Percentiles rank a stretch among this genome's conserved stretches.
phyloP scores from a whole-genome alignment of 768 basidiomycete genomes.

The Daedaleopsis nitida region DNA sequence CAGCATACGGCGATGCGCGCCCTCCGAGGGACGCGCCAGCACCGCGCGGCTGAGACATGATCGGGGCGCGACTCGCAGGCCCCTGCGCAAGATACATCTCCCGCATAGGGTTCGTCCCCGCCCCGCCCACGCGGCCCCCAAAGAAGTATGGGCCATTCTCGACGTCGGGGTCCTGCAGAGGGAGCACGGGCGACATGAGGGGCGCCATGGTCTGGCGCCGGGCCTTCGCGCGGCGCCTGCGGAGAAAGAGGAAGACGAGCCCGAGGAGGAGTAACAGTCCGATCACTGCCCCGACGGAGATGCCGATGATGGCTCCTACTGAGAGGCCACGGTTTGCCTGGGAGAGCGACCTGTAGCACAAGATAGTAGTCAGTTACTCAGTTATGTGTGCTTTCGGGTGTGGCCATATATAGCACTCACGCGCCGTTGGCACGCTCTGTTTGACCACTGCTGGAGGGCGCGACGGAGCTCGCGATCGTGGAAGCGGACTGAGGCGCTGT shows the following conservation, averaged over 20 bases:
- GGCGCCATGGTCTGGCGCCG: neutral
- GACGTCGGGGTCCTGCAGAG: conserved; percentile 20
- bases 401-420: neutral
- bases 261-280: conserved; percentile 7
- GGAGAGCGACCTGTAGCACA: neutral
- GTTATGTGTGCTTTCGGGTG: too few species aligned
- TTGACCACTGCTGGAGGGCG: neutral
- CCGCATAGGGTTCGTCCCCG: neutral
- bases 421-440: neutral
- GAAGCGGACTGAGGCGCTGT: neutral
- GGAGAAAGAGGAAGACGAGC: conserved; percentile 11
- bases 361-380: too few species aligned
- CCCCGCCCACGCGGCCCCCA: conserved; percentile 2
- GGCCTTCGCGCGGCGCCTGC: conserved; percentile 3
- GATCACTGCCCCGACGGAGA: conserved; percentile 12
- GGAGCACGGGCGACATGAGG: conserved; percentile 15
- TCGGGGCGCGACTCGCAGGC: neutral
- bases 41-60: conserved; percentile 1
- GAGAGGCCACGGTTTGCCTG: conserved; percentile 9
- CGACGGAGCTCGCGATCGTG: neutral
- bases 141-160: conserved; percentile 14
- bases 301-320: conserved; percentile 14
- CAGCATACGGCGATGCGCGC: conserved; percentile 2
- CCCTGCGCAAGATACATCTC: conserved; percentile 3
- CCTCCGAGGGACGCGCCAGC: neutral